phyloP scores from a whole-genome alignment of 495 filamentous ascomycete species.

The Tirmania nivea region DNA sequence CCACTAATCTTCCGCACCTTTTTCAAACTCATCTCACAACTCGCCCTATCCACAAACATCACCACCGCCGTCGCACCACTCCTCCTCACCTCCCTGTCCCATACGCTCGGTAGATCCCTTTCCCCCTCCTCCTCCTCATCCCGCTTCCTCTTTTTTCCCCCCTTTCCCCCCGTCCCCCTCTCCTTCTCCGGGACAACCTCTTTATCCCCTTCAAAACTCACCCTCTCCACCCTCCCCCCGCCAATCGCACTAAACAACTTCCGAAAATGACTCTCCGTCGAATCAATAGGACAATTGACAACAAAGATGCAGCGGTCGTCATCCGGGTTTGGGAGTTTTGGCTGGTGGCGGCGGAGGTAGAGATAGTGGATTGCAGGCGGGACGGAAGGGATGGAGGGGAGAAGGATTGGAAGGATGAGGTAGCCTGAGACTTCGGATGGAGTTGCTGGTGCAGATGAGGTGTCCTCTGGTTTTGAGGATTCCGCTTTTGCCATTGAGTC shows the following conservation, averaged over 20 bases:
- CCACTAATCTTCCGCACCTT: conserved; percentile 41
- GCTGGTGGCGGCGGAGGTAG: conserved; percentile 63
- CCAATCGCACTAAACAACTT: conserved; percentile 52
- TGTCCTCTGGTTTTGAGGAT: not conserved
- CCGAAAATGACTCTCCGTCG: conserved; percentile 53
- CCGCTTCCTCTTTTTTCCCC: conserved; percentile 48
- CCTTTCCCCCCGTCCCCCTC: conserved; percentile 21
- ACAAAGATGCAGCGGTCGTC: conserved; percentile 62
- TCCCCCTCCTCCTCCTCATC: conserved; percentile 31
- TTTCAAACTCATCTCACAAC: conserved; percentile 49
- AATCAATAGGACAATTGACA: conserved; percentile 71
- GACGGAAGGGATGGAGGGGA: conserved; percentile 39
- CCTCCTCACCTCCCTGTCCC: conserved; percentile 48
- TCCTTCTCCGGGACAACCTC: conserved; percentile 16
- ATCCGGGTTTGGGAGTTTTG: conserved; percentile 48
- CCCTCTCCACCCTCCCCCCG: conserved; percentile 50
- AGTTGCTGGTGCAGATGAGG: not conserved
- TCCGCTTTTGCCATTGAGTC: not conserved
- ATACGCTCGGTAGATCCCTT: conserved; percentile 40
- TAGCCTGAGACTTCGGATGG: conserved; percentile 24
- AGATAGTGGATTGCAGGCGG: conserved; percentile 53
- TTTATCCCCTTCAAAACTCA: conserved; percentile 41
- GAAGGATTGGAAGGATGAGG: conserved; percentile 31
- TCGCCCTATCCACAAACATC: conserved; percentile 58
- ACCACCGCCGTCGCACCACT: conserved; percentile 63